These are phyloP conservation scores for Erysimum cheiri DNA, from an alignment of 441 rosid genomes.

Conservation along the genomic window DNA sequence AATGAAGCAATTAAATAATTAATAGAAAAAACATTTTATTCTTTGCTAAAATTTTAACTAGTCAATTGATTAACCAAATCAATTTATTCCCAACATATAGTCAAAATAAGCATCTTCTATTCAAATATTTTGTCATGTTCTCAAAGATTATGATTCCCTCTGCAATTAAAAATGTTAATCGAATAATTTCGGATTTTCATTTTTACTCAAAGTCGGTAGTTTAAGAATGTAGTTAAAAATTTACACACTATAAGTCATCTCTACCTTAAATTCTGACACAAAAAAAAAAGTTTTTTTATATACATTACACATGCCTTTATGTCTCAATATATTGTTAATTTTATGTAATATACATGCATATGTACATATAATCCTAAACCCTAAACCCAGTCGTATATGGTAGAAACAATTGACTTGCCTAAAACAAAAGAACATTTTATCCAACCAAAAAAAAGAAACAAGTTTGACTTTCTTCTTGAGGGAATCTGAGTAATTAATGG, in stretches of 20 bases:
- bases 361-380: background rate
- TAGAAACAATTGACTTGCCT: conserved; percentile 26
- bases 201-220: background rate
- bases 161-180: background rate
- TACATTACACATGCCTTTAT: background rate
- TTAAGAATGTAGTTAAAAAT: background rate
- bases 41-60: conserved; percentile 29
- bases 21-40: conserved; percentile 24
- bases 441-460: conserved; percentile 3
- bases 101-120: conserved; percentile 41
- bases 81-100: conserved; percentile 40
- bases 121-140: conserved; percentile 44
- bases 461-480: conserved; percentile 41
- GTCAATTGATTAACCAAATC: conserved; percentile 24
- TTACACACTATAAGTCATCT: background rate
- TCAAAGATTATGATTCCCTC: conserved; percentile 38
- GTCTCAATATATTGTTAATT: background rate
- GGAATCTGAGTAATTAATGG: conserved; percentile 36
- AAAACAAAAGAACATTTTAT: background rate
- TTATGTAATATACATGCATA: background rate
- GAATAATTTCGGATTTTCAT: background rate
- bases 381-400: background rate
- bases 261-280: conserved; percentile 8
- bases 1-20: conserved; percentile 20
- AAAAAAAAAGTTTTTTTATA: background rate